Conservation (phyloP, 495 filamentous ascomycete genomes). For the Neurospora pannonica region DNA sequence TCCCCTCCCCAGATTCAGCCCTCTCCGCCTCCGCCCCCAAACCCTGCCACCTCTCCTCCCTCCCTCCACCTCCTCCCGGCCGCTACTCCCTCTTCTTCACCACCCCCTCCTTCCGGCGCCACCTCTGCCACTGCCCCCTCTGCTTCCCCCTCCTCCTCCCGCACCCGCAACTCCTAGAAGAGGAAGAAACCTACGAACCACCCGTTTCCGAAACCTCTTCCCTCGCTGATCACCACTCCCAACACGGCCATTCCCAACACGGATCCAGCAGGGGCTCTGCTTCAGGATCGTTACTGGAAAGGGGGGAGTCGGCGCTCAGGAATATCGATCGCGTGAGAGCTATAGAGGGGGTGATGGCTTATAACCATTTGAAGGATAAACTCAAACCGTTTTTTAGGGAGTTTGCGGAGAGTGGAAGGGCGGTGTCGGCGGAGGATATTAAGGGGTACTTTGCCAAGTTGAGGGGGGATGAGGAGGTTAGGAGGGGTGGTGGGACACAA, state of each 20-base stretch:
- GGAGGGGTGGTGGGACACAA: slow-evolving; percentile 28
- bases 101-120: slow-evolving; percentile 60
- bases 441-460: slow-evolving; percentile 92
- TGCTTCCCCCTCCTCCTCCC: slow-evolving; percentile 65
- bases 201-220: slow-evolving; percentile 62
- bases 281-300: slow-evolving; percentile 77
- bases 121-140: slow-evolving; percentile 63
- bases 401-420: slow-evolving; percentile 81
- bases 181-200: slow-evolving; percentile 88
- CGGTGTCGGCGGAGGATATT: slow-evolving; percentile 87
- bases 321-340: slow-evolving; percentile 85
- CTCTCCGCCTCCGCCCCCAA: slow-evolving; percentile 8
- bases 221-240: too few relatives aligned
- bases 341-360: slow-evolving; percentile 95
- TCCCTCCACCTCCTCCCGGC: slow-evolving; percentile 43
- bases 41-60: slow-evolving; percentile 36
- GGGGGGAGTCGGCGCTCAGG: slow-evolving; percentile 80
- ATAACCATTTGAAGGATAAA: slow-evolving; percentile 89
- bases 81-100: slow-evolving; percentile 74
- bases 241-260: slow-evolving; percentile 17
- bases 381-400: slow-evolving; percentile 86
- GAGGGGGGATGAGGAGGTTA: slow-evolving; percentile 66
- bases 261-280: slow-evolving; percentile 40
- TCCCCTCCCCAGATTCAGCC: neutral
- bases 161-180: slow-evolving; percentile 76